These are phyloP conservation scores for Aspergillus pseudotamarii DNA, from an alignment of 2,329 filamentous ascomycete species.

Conservation along the genomic window DNA sequence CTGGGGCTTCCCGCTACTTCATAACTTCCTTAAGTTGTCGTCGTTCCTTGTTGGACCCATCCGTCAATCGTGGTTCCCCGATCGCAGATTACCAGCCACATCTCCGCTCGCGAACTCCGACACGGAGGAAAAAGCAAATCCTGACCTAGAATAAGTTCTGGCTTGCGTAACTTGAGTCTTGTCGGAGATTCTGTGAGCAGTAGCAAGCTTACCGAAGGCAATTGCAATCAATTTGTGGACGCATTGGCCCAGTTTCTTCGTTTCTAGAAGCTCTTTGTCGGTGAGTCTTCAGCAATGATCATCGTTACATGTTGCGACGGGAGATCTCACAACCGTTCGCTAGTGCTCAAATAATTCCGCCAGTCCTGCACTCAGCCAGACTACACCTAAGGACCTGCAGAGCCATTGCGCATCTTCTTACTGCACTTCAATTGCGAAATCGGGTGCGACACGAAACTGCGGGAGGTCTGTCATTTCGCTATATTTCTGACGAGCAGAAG, in stretches of 20 bases:
- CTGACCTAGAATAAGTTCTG: background rate
- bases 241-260: slow-evolving; percentile 3
- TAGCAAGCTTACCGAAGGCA: background rate
- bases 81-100: slow-evolving; percentile 2
- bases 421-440: background rate
- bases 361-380: background rate
- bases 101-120: background rate
- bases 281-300: background rate
- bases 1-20: background rate
- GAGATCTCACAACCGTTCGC: background rate
- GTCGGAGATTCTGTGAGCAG: background rate
- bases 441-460: background rate
- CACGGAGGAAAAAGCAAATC: background rate
- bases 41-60: background rate
- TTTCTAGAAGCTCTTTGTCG: slow-evolving; percentile 4
- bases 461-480: background rate
- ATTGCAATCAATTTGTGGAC: background rate
- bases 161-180: background rate
- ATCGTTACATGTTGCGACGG: background rate
- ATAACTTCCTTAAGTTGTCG: background rate
- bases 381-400: background rate
- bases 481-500: background rate
- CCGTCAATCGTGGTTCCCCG: background rate
- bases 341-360: background rate
- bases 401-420: background rate